Conservation (phyloP, 352 stramenopile species). For the Phytophthora aleatoria region DNA sequence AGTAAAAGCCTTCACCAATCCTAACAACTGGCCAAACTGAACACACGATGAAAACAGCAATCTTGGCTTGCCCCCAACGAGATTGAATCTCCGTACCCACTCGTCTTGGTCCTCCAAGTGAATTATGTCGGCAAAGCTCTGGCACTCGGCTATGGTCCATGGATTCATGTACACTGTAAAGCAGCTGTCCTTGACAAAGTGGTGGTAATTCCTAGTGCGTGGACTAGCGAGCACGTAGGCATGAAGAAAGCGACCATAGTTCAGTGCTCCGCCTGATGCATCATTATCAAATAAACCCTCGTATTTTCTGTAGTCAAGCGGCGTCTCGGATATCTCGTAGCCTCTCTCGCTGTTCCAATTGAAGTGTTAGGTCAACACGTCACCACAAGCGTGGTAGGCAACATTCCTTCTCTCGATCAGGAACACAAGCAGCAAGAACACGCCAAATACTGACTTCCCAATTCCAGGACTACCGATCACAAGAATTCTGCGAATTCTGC, state of each 20-base stretch:
- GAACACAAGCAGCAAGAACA: not conserved
- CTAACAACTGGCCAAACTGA: too few relatives aligned
- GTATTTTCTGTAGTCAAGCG: constrained; percentile 8
- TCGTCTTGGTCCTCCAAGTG: constrained; percentile 19
- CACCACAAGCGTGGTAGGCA: constrained; percentile 14
- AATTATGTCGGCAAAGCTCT: constrained; percentile 18
- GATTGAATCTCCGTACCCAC: constrained; percentile 25
- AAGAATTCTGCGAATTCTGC: constrained; percentile 6
- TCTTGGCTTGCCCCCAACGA: constrained; percentile 29
- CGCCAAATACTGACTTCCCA: constrained; percentile 28
- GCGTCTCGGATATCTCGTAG: constrained; percentile 7
- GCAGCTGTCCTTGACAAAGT: constrained; percentile 29
- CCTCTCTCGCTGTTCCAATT: constrained; percentile 7
- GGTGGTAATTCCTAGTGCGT: constrained; percentile 24
- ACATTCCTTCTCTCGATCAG: constrained; percentile 22
- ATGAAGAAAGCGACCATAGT: not conserved
- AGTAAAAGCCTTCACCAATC: too few relatives aligned
- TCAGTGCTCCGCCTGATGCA: constrained; percentile 6
- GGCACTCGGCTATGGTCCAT: constrained; percentile 33
- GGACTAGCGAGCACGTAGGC: constrained; percentile 33
- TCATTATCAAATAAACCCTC: constrained; percentile 22
- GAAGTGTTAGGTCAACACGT: constrained; percentile 7
- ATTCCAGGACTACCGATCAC: constrained; percentile 26
- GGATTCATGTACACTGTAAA: constrained; percentile 38
- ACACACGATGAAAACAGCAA: too few relatives aligned